phyloP scores from a whole-genome alignment of 345 rosid species.

The Syzygium aromaticum region DNA sequence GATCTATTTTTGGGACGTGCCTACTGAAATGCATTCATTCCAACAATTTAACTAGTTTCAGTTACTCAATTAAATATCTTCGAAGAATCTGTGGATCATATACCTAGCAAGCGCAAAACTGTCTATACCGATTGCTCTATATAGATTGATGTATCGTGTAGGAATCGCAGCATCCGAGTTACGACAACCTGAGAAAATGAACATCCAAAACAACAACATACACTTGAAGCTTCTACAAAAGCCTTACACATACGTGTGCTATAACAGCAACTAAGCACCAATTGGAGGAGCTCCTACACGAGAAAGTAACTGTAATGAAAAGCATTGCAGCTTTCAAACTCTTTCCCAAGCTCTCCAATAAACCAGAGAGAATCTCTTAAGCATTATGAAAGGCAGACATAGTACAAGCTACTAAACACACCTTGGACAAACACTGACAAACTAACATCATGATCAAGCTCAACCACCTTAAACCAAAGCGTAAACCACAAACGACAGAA shows the following conservation, averaged over 20 bases:
- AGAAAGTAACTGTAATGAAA: not conserved
- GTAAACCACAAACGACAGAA: not conserved
- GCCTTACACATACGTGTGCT: accelerated
- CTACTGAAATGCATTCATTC: not conserved
- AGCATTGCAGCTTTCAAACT: not conserved
- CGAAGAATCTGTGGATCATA: not conserved
- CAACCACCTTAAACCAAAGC: not conserved
- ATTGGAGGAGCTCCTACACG: not conserved
- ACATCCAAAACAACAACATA: not conserved
- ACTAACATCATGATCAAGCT: not conserved
- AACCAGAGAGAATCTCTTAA: not conserved
- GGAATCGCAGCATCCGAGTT: not conserved
- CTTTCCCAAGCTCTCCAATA: not conserved
- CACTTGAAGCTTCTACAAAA: not conserved
- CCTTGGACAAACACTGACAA: not conserved
- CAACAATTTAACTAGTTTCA: not conserved
- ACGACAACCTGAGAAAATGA: not conserved
- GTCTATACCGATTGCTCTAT: not conserved
- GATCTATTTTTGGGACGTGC: not conserved
- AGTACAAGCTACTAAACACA: not conserved
- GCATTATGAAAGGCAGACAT: not conserved
- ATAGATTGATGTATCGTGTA: not conserved
- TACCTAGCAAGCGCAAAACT: not conserved
- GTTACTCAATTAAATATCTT: not conserved
- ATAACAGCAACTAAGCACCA: not conserved